Base-by-base conservation (phyloP, 2,329 filamentous ascomycete genomes). In the Balansia obtecta region DNA sequence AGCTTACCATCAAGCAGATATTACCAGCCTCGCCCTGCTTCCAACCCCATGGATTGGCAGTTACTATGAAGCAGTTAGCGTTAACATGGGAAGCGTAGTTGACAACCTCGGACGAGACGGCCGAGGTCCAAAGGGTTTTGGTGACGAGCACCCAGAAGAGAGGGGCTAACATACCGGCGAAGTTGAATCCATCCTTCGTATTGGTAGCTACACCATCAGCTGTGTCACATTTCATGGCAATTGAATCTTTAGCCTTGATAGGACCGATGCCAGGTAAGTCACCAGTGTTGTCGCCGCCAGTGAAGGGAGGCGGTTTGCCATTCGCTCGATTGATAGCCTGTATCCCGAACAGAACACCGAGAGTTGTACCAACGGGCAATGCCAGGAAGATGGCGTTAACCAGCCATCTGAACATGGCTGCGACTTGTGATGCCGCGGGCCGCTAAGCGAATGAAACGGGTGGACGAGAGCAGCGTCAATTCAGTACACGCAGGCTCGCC, bases 21-120 rank as follows among this genome's bases (percentile, higher is more conserved):
- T 56, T 60, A 38, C 73, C 72, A 2, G 60, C 57, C 15, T 63
- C 59, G 10, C 64, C 64, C 12, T 62, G 56, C 20, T 64, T 55
- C 58, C 71, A 68, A 55, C 72, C 73, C 75, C 75, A 78, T 61
- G 76, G 75, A 55, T 78, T 78, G 45, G 75, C 75, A 57, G 78
- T 77, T 50, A 77, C 75, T 77, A 51, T 15, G 9, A 12, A 37
- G 6, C 41, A 15, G 47, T 49, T 20, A 49, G 46, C 39, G 34
- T 42, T 16, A 0, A 5, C 27, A 27, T 27, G 27, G 8, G 4
- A 8, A 27, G 4, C 27, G n/a, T 27, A 7, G 27, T 27, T 27
- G 27, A 27, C 8, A 27, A 27, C 27, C 27, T 6, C 8, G 27
- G 27, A 27, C 4, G 27, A 27, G 27, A 27, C 27, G 27, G 27